These are phyloP conservation scores for Gaertneriomyces semiglobifer DNA, from an alignment of 192 early-diverging fungal genomes.

Conservation along the genomic window DNA sequence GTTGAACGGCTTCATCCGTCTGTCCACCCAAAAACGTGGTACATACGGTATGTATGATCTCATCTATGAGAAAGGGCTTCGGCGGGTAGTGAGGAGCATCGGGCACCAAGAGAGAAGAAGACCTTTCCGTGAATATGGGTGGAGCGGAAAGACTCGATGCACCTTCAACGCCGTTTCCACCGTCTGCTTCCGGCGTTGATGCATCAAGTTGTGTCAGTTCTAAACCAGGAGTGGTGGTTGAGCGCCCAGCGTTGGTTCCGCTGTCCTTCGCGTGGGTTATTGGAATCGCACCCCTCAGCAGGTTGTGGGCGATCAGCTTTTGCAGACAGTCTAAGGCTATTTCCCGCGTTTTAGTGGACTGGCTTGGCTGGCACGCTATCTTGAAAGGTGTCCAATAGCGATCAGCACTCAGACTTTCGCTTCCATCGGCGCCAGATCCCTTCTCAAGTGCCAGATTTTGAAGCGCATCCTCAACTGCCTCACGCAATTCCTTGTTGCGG, in stretches of 20 bases:
- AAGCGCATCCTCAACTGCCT: constrained; percentile 22
- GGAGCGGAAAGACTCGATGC: neutral
- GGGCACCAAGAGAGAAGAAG: constrained; percentile 14
- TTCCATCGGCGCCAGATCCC: neutral
- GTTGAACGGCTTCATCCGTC: constrained; percentile 50
- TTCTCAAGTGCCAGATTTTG: constrained; percentile 9
- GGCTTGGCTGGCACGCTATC: constrained; percentile 32
- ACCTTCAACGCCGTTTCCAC: neutral
- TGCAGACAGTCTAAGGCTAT: constrained; percentile 50
- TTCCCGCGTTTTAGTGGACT: constrained; percentile 39
- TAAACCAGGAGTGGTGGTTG: constrained; percentile 19
- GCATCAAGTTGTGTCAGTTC: constrained; percentile 28
- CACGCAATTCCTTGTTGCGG: constrained; percentile 20
- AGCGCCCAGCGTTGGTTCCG: neutral
- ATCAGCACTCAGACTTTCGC: constrained; percentile 41
- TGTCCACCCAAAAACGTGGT: constrained; percentile 36
- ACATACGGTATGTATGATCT: constrained; percentile 52
- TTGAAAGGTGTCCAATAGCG: constrained; percentile 49
- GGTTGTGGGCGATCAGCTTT: constrained; percentile 53
- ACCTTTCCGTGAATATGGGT: constrained; percentile 7
- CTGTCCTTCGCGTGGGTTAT: constrained; percentile 4
- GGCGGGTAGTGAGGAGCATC: constrained; percentile 18
- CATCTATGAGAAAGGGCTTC: constrained; percentile 52
- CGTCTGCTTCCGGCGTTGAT: constrained; percentile 2
- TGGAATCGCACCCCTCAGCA: constrained; percentile 36